Evolutionary conservation across 306 rosid genomes (phyloP), one percentile per base, ranked within the genome.

Genomic region (Cajanus cajan): DNA sequence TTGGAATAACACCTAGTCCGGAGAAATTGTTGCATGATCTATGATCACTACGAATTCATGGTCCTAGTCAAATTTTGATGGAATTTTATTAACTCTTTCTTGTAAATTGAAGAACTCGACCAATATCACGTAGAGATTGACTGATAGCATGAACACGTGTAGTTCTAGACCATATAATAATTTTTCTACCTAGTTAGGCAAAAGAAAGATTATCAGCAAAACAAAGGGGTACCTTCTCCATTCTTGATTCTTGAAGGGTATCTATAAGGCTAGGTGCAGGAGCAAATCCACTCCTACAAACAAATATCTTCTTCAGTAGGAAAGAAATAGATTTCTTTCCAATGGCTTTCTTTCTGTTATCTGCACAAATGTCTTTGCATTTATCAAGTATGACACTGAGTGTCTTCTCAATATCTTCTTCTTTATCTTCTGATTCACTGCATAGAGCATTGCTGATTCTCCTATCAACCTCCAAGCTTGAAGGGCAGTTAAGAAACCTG

Each of bases 401-500:
- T 41, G 98, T 96, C 45, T 82, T 91, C 82, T 93, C 97, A 80
- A 96, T 90, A 61, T 93, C 98, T 73, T 90, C 95, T 48, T 92
- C 96, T 72, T 76, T 87, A 41, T 84, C 87, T 48, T 78, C 92
- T 15, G 90, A 79, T 55, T 85, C 86, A 18, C 65, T 84, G 85
- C 84, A 83, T 69, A 91, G 86, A 0, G 87, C 85, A 47, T 83
- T 93, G 72, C 98, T 93, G 66, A 84, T 88, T 82, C 96, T 87
- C 76, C 97, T 79, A 79, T 93, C 98, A 6, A 96, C 97, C 85
- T 96, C 98, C 89, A 96, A 83, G 86, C 96, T 96, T 58, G 99
- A 96, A 4, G 99, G 99, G 82, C 98, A 96, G 48, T 96, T 96
- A 48, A 96, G 93, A 80, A 96, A 96, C 84, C 98, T 91, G 71